Percentiles rank a stretch among this genome's conserved stretches.
phyloP scores from a whole-genome alignment of 345 rosid species.

The Passiflora organensis region DNA sequence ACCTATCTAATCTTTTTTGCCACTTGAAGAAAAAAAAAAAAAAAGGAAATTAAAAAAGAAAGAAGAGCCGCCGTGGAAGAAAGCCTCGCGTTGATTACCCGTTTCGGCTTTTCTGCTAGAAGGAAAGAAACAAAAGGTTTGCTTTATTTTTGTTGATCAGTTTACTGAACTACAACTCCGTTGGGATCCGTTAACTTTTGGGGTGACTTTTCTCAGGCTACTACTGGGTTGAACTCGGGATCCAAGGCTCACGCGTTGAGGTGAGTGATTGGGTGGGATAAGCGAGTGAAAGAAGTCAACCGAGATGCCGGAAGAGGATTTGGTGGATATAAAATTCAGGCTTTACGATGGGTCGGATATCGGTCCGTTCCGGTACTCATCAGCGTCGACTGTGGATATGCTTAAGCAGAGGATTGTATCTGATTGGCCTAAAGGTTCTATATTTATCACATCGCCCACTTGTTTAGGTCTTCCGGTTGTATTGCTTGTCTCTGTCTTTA shows the following conservation, averaged over 20 bases:
- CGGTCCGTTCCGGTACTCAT: slow-evolving; percentile 81
- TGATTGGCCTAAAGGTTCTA: slow-evolving; percentile 90
- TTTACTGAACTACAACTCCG: slow-evolving; percentile 3
- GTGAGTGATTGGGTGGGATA: slow-evolving; percentile 13
- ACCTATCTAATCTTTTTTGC: background rate
- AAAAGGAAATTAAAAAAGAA: background rate
- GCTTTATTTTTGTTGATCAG: background rate
- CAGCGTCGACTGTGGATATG: slow-evolving; percentile 77
- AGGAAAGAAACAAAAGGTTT: background rate
- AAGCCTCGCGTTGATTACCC: background rate
- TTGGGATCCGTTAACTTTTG: slow-evolving; percentile 12
- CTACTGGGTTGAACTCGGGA: slow-evolving; percentile 13
- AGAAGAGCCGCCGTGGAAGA: no score
- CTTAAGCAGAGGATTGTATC: slow-evolving; percentile 86
- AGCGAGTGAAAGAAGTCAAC: slow-evolving; percentile 21
- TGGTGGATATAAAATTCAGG: slow-evolving; percentile 80
- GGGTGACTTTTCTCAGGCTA: background rate
- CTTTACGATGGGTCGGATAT: slow-evolving; percentile 88
- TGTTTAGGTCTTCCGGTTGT: background rate
- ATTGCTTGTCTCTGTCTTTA: background rate
- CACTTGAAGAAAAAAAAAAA: no score
- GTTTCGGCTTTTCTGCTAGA: background rate
- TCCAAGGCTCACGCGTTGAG: slow-evolving; percentile 11
- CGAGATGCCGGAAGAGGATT: slow-evolving; percentile 82
- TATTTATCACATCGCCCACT: background rate